These are phyloP conservation scores for Pyrus hybrid DNA, from an alignment of 331 rosid species.

Conservation along the genomic window DNA sequence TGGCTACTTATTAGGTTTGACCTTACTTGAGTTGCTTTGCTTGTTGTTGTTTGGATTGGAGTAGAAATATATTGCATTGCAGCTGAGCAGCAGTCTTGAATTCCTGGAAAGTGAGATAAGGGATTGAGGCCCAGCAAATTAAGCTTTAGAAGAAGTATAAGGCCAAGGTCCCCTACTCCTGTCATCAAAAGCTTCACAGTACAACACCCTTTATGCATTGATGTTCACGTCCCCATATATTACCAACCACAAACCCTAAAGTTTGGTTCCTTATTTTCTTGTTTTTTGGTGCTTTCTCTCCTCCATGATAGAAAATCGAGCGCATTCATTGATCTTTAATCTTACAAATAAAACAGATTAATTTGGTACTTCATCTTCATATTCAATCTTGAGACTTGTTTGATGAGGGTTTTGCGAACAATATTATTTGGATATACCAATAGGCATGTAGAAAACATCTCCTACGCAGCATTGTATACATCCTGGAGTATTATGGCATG, in stretches of 20 bases:
- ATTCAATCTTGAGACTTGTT: no score
- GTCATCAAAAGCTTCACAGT: constrained; percentile 46
- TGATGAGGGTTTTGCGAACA: no score
- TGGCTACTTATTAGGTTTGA: background rate
- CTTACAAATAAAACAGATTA: background rate
- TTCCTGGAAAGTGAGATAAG: constrained; percentile 37
- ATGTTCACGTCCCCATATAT: constrained; percentile 45
- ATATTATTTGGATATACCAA: no score
- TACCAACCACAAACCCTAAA: constrained; percentile 62
- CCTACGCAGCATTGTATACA: no score
- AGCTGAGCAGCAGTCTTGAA: constrained; percentile 24
- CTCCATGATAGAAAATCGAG: constrained; percentile 14
- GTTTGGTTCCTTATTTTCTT: constrained; percentile 42
- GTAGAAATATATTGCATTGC: constrained; percentile 11
- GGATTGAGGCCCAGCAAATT: constrained; percentile 11
- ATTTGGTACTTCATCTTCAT: no score
- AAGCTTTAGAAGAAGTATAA: constrained; percentile 34
- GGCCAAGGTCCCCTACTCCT: constrained; percentile 62
- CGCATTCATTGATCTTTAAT: background rate
- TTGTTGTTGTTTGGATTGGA: constrained; percentile 7
- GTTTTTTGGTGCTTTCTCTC: constrained; percentile 47
- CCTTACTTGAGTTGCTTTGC: background rate
- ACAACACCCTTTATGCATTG: constrained; percentile 37
- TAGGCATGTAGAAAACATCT: no score
- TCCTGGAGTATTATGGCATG: no score